Evolutionary conservation across 257 asterid genomes (phyloP), one percentile per base, ranked within the genome.

Genomic region (Datura wrightii): DNA sequence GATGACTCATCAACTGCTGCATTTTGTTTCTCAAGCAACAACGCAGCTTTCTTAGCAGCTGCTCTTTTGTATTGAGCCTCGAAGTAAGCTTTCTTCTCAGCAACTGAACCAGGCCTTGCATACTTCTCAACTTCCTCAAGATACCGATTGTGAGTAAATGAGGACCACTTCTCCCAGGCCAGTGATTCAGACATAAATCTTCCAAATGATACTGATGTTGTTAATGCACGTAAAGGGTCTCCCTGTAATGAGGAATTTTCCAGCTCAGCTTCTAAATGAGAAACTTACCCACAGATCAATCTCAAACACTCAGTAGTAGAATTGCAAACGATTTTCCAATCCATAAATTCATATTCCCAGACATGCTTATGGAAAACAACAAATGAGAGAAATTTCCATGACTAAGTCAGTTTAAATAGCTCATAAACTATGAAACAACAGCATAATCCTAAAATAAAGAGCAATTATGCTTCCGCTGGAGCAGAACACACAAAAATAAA

Each of bases 51-150:
- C 87, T 83, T 86, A 18, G 91, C 88, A 59, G 88, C 90, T 41
- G 91, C 89, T 80, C 90, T 92, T 90, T 92, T 94, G 86, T 90
- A 91, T 85, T 92, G 98, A 81, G 98, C 98, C 89, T 96, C 99
- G 19, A 96, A 94, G 86, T 91, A 93, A 82, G 99, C 98, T 89
- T 92, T 96, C 93, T 93, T 96, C 89, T 89, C 97, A 67, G 99
- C 99, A 85, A 95, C 98, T 83, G 98, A 92, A 85, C 99, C 99
- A 66, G 99, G 99, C 84, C 76, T 93, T 34, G 98, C 88, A 69
- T 88, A 94, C 90, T 83, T 94, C 93, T 92, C 94, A 11, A 88
- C 95, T 84, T 95, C 98, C 89, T 95, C 99, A 88, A 92, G 85
- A 89, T 95, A 85, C 39, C 97, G 92, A 86, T 95, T 94, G 62